Conservation (phyloP, 208 protist species). For the Borovskyia barvae region DNA sequence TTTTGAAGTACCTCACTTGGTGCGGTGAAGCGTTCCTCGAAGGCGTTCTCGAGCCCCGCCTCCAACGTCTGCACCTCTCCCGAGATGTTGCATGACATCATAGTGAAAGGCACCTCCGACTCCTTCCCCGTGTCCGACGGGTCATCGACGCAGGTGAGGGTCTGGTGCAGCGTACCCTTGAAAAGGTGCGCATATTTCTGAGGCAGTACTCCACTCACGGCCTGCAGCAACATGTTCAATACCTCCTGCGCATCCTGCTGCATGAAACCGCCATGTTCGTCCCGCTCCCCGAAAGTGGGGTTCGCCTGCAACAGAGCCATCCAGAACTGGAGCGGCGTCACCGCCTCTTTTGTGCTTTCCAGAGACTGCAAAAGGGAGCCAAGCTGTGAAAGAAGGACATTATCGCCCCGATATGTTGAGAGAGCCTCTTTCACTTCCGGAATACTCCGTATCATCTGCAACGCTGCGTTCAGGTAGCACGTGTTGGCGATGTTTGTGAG, state of each 20-base stretch:
- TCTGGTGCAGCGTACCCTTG: conserved; percentile 46
- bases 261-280: conserved; percentile 64
- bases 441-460: conserved; percentile 81
- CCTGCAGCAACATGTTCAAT: conserved; percentile 52
- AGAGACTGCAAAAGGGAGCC: conserved; percentile 40
- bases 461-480: conserved; percentile 87
- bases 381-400: conserved; percentile 39
- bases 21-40: conserved; percentile 62
- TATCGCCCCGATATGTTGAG: conserved; percentile 22
- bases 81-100: conserved; percentile 84
- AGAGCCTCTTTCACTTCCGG: conserved; percentile 62
- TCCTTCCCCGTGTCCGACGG: conserved; percentile 32
- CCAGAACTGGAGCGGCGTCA: conserved; percentile 54
- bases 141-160: conserved; percentile 51
- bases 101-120: conserved; percentile 50
- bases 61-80: conserved; percentile 77
- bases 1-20: conserved; percentile 37
- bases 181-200: conserved; percentile 47
- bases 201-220: conserved; percentile 28
- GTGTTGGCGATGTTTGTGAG: conserved; percentile 86
- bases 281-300: conserved; percentile 64
- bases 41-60: conserved; percentile 64
- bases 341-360: conserved; percentile 31
- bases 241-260: conserved; percentile 89
- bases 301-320: conserved; percentile 39